Evolutionary conservation across 2,329 filamentous ascomycete genomes (phyloP).

Genomic region (Calonectria hawksworthii): DNA sequence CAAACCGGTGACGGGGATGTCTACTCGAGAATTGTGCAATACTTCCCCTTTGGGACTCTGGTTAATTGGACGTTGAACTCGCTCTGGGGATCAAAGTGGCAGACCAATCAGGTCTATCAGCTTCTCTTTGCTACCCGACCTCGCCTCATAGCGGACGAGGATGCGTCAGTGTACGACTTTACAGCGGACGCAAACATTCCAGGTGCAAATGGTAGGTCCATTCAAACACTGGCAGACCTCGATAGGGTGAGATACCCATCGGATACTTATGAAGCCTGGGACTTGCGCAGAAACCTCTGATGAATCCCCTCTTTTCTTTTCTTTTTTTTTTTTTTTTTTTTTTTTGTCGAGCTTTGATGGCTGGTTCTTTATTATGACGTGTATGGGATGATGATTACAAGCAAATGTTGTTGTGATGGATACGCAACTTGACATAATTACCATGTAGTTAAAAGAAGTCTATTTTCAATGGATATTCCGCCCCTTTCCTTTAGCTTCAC

Average conservation of each 20-base stretch:
- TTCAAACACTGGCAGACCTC: background rate
- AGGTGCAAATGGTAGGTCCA: background rate
- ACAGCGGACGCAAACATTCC: background rate
- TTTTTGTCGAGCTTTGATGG: too few species aligned
- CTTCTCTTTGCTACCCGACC: constrained; percentile 14
- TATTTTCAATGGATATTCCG: too few species aligned
- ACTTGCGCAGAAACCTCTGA: background rate
- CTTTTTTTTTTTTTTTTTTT: too few species aligned
- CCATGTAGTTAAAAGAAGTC: too few species aligned
- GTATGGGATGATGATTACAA: too few species aligned
- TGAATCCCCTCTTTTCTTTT: too few species aligned
- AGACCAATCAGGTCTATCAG: constrained; percentile 22
- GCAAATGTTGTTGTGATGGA: too few species aligned
- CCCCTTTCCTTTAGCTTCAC: too few species aligned
- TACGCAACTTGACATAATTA: too few species aligned
- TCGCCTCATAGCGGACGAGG: constrained; percentile 10
- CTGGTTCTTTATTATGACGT: too few species aligned
- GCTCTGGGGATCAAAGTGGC: constrained; percentile 5
- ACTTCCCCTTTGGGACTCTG: constrained; percentile 4
- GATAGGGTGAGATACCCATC: constrained; percentile 5
- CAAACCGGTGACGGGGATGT: constrained; percentile 11
- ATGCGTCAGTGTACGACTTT: constrained; percentile 9
- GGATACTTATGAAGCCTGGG: constrained; percentile 6
- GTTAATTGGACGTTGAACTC: background rate
- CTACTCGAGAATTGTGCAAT: background rate